Evolutionary conservation across 179 eudicot genomes (phyloP), one percentile per base, ranked within the genome.

Genomic region (Gypsophila paniculata): DNA sequence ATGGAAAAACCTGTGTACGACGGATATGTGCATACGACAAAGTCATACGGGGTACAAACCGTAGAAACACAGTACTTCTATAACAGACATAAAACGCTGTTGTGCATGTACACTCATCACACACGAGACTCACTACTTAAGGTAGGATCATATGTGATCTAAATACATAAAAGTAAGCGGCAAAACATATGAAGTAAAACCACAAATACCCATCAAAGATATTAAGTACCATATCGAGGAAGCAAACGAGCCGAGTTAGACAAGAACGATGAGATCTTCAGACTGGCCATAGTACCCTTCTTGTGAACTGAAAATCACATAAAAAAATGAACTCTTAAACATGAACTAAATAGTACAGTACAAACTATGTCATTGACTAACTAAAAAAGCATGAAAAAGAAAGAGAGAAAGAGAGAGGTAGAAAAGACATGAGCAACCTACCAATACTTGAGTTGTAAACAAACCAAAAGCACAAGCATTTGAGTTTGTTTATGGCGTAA

Each of bases 181-280:
- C 34, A 25, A 59, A 25, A 23, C 32, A 59, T 25, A 11, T 1
- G n/a, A 59, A 12, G n/a, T 9, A 9, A 59, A 59, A 13, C 63
- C 23, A 23, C 5, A 23, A 15, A 49, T 46, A 26, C 38, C 21
- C 44, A 39, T 48, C 32, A 18, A 19, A 65, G 15, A 38, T 21
- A 51, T 6, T 19, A 2, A 68, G 36, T 74, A 84, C 85, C 83
- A 52, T 69, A 36, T 18, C 34, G 63, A 55, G 74, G 65, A 44
- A 76, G 71, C 15, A 68, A 73, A 22, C 65, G 65, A 46, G 70
- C 38, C 22, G 82, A 71, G 13, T 84, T 84, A 76, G 83, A 81
- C 48, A 77, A 69, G 63, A 81, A 71, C 55, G 85, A 79, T 46
- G 78, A 67, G 48, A 82, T 64, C 71, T 76, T 81, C 52, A 61